phyloP scores from a whole-genome alignment of 2,329 filamentous ascomycete species.

The Ceratocystis lukuohia region DNA sequence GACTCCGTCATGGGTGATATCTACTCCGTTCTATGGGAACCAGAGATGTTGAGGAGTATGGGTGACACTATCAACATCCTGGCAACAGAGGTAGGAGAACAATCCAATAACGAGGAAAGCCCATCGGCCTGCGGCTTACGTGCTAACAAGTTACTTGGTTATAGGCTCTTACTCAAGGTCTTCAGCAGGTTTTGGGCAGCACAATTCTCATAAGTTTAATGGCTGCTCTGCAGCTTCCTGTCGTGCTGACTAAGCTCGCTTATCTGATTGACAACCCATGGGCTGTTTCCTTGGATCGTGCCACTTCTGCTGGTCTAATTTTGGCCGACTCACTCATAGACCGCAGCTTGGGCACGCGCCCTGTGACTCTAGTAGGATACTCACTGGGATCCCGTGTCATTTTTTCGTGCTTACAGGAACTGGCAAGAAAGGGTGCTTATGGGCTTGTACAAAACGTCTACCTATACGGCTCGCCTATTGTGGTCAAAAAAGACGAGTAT shows the following conservation, averaged over 20 bases:
- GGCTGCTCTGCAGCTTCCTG: conserved; percentile 82
- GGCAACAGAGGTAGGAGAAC: conserved; percentile 74
- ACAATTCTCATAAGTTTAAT: conserved; percentile 82
- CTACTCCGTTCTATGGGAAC: conserved; percentile 94
- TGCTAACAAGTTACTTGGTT: background rate
- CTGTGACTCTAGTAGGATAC: conserved; percentile 88
- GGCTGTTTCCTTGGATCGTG: conserved; percentile 89
- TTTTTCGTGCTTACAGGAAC: conserved; percentile 77
- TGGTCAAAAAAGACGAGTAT: conserved; percentile 85
- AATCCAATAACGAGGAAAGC: conserved; percentile 14
- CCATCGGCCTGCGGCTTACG: background rate
- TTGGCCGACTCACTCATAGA: conserved; percentile 89
- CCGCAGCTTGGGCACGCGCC: conserved; percentile 76
- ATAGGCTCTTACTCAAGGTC: conserved; percentile 82
- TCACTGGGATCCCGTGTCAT: conserved; percentile 87
- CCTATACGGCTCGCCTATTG: conserved; percentile 81
- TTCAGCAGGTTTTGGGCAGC: conserved; percentile 86
- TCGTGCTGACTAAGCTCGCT: conserved; percentile 82
- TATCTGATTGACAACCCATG: conserved; percentile 98
- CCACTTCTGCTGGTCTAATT: conserved; percentile 77
- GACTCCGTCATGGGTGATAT: conserved; percentile 97
- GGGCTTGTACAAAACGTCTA: conserved; percentile 92
- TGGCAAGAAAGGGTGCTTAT: conserved; percentile 68
- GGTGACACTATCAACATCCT: conserved; percentile 97
- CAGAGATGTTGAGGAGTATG: conserved; percentile 95